These are phyloP conservation scores for Rutstroemia sp. DNA, from an alignment of 2,329 filamentous ascomycete genomes.

Conservation along the genomic window DNA sequence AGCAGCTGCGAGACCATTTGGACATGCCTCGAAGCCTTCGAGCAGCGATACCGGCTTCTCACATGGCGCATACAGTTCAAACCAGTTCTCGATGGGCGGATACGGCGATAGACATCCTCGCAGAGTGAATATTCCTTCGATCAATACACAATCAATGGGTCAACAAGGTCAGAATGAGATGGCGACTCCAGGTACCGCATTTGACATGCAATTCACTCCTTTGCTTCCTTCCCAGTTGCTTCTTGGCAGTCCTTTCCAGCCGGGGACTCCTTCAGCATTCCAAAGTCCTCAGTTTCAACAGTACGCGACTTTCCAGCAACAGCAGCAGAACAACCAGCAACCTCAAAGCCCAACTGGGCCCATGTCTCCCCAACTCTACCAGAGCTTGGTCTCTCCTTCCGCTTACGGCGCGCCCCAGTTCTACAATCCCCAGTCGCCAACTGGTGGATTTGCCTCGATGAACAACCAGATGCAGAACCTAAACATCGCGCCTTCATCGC, in stretches of 20 bases:
- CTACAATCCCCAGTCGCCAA: conserved; percentile 80
- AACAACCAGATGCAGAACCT: conserved; percentile 38
- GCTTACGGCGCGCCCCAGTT: conserved; percentile 76
- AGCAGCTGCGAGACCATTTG: conserved; percentile 47
- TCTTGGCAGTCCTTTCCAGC: conserved; percentile 93
- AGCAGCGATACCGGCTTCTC: conserved; percentile 85
- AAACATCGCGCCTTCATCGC: conserved; percentile 57
- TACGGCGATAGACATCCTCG: conserved; percentile 84
- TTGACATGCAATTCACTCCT: conserved; percentile 98
- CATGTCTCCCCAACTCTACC: conserved; percentile 77
- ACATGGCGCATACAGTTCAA: conserved; percentile 84
- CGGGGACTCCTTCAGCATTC: conserved; percentile 84
- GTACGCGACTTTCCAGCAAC: conserved; percentile 65
- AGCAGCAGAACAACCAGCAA: conserved; percentile 34
- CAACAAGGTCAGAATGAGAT: conserved; percentile 57
- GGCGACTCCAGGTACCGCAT: conserved; percentile 78
- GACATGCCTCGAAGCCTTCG: conserved; percentile 72
- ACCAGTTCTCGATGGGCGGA: conserved; percentile 61
- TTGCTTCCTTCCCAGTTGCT: conserved; percentile 90
- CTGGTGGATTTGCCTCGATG: conserved; percentile 54
- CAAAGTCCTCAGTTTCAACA: conserved; percentile 87
- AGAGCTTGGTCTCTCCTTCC: conserved; percentile 78
- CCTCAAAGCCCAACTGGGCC: conserved; percentile 69
- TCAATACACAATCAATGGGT: conserved; percentile 72
- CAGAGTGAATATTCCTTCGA: conserved; percentile 77